Evolutionary conservation across 768 basidiomycete genomes (phyloP), one percentile per base, ranked within the genome.

Genomic region (Auricularia sp.): DNA sequence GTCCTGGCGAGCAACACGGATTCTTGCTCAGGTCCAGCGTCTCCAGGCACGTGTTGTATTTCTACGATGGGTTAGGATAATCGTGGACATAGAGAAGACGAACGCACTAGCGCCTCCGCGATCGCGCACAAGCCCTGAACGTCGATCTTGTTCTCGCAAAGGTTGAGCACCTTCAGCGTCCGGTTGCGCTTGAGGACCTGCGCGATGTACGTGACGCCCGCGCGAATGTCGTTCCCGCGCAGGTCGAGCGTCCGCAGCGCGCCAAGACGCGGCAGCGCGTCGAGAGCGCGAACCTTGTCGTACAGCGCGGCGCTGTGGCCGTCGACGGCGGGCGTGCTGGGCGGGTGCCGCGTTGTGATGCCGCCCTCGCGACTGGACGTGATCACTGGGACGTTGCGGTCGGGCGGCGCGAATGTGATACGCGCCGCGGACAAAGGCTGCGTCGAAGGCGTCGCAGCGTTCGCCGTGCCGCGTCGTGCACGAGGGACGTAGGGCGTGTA

Each of bases 161-260:
- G 76, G 73, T 98, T 98, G 33, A 98, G 80, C 4, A 98, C 87
- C 75, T 96, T 97, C 54, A 98, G 79, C 3, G 96, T 98, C 54
- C 94, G 80, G 74, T 99, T 98, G 43, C 96, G 87, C 72, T 98
- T 98, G 67, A 98, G 78, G 0, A 98, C 96, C 75, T 98, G 95
- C 0, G 94, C 88, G 60, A 98, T 84, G 71, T 97, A 98, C 0
- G 83, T 84, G 42, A 98, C 87, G 0, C 96, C 95, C n/a, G 7
- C 10, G 70, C 88, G 79, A 29, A 98, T 80, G 75, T 99, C 97
- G 73, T 98, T 99, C 3, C 90, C 90, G 72, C 86, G 86, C 66
- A 99, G 75, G 79, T 98, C 97, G 65, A 99, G 77, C 44, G 94
- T 98, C 73, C 89, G 80, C 63, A 99, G 74, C 5, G 86, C 86